phyloP scores from a whole-genome alignment of 768 basidiomycete genomes.

The Rhodotorula babjevae region DNA sequence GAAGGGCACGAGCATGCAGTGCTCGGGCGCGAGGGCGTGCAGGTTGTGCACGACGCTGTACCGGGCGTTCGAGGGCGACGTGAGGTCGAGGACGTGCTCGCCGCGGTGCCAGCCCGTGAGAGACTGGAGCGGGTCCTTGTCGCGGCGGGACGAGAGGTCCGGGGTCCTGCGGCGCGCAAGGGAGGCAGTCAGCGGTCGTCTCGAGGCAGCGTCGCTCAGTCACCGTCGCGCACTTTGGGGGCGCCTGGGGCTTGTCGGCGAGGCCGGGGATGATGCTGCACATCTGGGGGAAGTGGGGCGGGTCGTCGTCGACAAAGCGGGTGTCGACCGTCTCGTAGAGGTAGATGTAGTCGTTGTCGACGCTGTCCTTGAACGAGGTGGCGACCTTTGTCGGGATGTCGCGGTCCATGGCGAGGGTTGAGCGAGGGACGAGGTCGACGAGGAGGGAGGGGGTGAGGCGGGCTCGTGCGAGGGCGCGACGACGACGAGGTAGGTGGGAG shows the following conservation, averaged over 20 bases:
- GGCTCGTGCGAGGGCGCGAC: too few species aligned
- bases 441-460: neutral
- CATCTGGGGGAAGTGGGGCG: neutral
- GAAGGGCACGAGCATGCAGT: conserved; percentile 21
- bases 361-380: neutral
- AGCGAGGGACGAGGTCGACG: too few species aligned
- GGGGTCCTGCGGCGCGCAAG: conserved; percentile 26
- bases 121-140: conserved; percentile 9
- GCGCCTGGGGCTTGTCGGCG: conserved; percentile 16
- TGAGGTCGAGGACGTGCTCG: neutral
- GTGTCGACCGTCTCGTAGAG: conserved; percentile 4
- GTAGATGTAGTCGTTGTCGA: neutral
- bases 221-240: neutral
- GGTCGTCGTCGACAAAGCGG: neutral
- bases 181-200: too few species aligned
- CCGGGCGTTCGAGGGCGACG: neutral
- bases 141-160: neutral
- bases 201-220: too few species aligned
- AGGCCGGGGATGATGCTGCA: conserved; percentile 19
- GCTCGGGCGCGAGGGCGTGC: conserved; percentile 17
- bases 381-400: neutral
- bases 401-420: neutral
- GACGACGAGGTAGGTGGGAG: too few species aligned
- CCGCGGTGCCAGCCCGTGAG: conserved; percentile 18
- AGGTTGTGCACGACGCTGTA: conserved; percentile 22